phyloP scores from a whole-genome alignment of 2,329 filamentous ascomycete species.

The Rosellinia necatrix region DNA sequence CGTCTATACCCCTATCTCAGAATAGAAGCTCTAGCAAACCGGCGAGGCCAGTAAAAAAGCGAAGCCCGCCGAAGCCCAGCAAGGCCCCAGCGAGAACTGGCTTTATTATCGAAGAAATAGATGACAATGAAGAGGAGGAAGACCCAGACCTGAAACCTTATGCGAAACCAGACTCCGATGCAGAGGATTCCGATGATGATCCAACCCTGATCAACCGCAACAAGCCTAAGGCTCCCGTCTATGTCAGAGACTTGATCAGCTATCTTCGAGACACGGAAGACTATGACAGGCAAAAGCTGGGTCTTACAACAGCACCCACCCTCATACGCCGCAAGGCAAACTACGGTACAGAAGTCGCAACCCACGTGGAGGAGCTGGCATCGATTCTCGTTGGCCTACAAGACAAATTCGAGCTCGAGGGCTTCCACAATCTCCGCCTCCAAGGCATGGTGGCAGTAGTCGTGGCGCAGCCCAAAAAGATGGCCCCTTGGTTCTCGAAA shows the following conservation, averaged over 20 bases:
- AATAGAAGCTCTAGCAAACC: slow-evolving; percentile 32
- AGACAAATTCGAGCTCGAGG: slow-evolving; percentile 80
- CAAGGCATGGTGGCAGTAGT: slow-evolving; percentile 84
- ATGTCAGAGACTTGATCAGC: slow-evolving; percentile 81
- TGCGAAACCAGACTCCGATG: slow-evolving; percentile 83
- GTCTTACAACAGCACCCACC: slow-evolving; percentile 73
- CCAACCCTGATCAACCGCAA: slow-evolving; percentile 83
- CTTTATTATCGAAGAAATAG: slow-evolving; percentile 69
- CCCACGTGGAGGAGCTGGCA: slow-evolving; percentile 82
- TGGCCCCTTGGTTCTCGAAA: slow-evolving; percentile 83
- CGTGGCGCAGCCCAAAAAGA: slow-evolving; percentile 72
- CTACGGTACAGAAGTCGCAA: slow-evolving; percentile 85
- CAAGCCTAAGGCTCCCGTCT: slow-evolving; percentile 84
- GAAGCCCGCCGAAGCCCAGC: slow-evolving; percentile 30
- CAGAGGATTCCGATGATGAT: slow-evolving; percentile 91
- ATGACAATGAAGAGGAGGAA: slow-evolving; percentile 59
- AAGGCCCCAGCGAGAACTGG: slow-evolving; percentile 42
- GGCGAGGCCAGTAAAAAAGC: slow-evolving; percentile 28
- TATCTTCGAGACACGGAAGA: slow-evolving; percentile 82
- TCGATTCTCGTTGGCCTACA: slow-evolving; percentile 77
- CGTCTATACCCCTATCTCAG: slow-evolving; percentile 33
- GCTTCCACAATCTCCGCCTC: slow-evolving; percentile 75
- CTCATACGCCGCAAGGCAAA: slow-evolving; percentile 87
- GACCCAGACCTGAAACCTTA: slow-evolving; percentile 76
- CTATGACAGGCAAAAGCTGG: slow-evolving; percentile 82